Conservation (phyloP, 805 yeast species). For the Ogataea dorogensis region DNA sequence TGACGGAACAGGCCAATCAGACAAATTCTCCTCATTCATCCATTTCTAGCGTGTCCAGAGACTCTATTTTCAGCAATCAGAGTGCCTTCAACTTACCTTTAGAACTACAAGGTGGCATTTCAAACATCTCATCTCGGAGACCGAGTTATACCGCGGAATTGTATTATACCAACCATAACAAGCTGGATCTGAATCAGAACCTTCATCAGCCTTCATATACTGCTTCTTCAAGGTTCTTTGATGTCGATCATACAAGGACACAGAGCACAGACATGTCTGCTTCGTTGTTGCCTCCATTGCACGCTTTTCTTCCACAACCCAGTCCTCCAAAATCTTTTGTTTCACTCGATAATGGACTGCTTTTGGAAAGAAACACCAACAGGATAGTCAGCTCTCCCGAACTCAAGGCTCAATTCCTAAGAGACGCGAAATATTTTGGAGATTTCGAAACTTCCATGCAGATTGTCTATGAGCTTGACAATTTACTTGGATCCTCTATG, state of each 20-base stretch:
- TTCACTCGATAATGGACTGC: constrained; percentile 60
- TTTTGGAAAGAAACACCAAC: constrained; percentile 49
- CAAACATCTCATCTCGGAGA: constrained; percentile 62
- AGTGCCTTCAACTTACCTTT: constrained; percentile 47
- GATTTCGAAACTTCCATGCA: constrained; percentile 37
- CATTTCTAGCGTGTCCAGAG: constrained; percentile 30
- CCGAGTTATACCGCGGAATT: constrained; percentile 75
- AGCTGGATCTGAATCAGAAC: constrained; percentile 21
- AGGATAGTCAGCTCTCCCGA: constrained; percentile 57
- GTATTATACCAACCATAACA: constrained; percentile 36
- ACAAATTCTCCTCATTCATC: constrained; percentile 32
- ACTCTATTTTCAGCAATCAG: constrained; percentile 23
- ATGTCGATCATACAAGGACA: constrained; percentile 17
- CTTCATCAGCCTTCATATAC: constrained; percentile 13
- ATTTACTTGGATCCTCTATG: constrained; percentile 25
- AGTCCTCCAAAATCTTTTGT: constrained; percentile 15
- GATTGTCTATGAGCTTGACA: constrained; percentile 38
- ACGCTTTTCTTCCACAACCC: constrained; percentile 5
- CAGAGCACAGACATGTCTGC: constrained; percentile 17
- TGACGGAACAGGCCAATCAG: constrained; percentile 19
- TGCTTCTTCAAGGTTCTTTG: constrained; percentile 24
- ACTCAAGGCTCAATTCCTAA: constrained; percentile 46
- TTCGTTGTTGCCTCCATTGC: constrained; percentile 10
- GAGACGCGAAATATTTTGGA: constrained; percentile 58
- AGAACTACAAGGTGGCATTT: constrained; percentile 65